Evolutionary conservation across 805 yeast species (phyloP).

Genomic region (Lachancea sp.): DNA sequence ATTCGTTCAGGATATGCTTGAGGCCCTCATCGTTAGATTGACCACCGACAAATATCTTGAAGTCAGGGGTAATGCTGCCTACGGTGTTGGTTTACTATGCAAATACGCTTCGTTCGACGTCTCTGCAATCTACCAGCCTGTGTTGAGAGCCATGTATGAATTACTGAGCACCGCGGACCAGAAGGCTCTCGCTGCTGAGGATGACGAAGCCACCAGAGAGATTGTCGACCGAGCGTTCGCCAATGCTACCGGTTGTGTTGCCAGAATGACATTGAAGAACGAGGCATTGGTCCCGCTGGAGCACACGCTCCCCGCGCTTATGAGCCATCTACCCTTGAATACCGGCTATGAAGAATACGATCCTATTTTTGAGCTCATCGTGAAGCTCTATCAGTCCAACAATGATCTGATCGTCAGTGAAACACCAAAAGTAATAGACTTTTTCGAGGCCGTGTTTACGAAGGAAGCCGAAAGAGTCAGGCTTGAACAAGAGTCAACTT

Average conservation of each 20-base stretch:
- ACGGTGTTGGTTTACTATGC: constrained; percentile 80
- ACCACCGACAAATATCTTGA: constrained; percentile 73
- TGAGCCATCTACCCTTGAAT: constrained; percentile 76
- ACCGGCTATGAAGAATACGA: constrained; percentile 89
- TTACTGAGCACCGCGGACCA: constrained; percentile 73
- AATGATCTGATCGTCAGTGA: constrained; percentile 47
- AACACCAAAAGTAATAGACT: constrained; percentile 57
- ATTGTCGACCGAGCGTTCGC: constrained; percentile 79
- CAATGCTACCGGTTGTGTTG: constrained; percentile 95
- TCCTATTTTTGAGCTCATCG: constrained; percentile 76
- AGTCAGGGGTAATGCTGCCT: constrained; percentile 92
- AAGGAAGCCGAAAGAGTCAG: constrained; percentile 71
- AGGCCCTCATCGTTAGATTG: constrained; percentile 61
- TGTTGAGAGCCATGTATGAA: constrained; percentile 62
- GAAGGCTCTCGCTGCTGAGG: constrained; percentile 47
- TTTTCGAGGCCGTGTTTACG: constrained; percentile 63
- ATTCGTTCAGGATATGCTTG: constrained; percentile 61
- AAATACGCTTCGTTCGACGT: constrained; percentile 47
- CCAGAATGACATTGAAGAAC: constrained; percentile 77
- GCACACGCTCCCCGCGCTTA: constrained; percentile 66
- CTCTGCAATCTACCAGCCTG: constrained; percentile 56
- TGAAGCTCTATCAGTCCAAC: constrained; percentile 61
- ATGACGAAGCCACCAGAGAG: constrained; percentile 72
- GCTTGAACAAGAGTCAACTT: constrained; percentile 63
- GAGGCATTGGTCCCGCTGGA: constrained; percentile 67